Conservation (phyloP, 768 basidiomycete genomes). For the Boletus rubroflammeus region DNA sequence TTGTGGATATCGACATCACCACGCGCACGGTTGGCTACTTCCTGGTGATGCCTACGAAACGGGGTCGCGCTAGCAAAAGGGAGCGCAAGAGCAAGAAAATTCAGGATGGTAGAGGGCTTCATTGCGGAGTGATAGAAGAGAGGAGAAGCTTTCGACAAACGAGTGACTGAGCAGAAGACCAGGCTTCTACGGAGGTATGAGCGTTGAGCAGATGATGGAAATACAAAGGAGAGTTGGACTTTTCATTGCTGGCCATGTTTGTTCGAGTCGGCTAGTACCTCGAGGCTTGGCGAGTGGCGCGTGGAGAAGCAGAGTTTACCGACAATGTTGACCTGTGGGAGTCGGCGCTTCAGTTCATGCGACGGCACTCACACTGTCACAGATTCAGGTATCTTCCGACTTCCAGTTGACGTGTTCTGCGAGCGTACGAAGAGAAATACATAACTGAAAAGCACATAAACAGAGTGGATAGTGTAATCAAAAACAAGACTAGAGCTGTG, state of each 20-base stretch:
- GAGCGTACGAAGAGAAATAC: slow-evolving; percentile 33
- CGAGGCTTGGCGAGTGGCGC: not conserved
- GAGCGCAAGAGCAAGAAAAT: slow-evolving; percentile 34
- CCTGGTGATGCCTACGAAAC: slow-evolving; percentile 38
- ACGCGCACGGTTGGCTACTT: slow-evolving; percentile 44
- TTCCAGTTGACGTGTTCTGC: slow-evolving; percentile 19
- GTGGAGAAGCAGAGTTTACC: not conserved
- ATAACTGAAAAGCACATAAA: slow-evolving; percentile 39
- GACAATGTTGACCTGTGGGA: too few relatives aligned
- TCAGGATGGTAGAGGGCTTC: slow-evolving; percentile 29
- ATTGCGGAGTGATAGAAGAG: slow-evolving; percentile 6
- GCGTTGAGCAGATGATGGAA: slow-evolving; percentile 1
- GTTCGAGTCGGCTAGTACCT: slow-evolving; percentile 20
- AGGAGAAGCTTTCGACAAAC: slow-evolving; percentile 10
- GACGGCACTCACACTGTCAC: not conserved
- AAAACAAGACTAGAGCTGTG: slow-evolving; percentile 28
- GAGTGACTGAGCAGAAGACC: slow-evolving; percentile 21
- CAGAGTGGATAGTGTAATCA: slow-evolving; percentile 34
- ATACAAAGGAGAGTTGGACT: not conserved
- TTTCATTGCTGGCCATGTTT: slow-evolving; percentile 12
- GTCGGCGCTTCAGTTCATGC: not conserved
- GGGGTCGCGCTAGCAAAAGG: slow-evolving; percentile 32
- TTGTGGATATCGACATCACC: slow-evolving; percentile 35
- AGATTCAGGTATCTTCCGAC: slow-evolving; percentile 11
- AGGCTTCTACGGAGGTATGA: slow-evolving; percentile 2